These are phyloP conservation scores for Kodamaea arcana DNA, from an alignment of 1,139 yeast genomes.

Conservation along the genomic window DNA sequence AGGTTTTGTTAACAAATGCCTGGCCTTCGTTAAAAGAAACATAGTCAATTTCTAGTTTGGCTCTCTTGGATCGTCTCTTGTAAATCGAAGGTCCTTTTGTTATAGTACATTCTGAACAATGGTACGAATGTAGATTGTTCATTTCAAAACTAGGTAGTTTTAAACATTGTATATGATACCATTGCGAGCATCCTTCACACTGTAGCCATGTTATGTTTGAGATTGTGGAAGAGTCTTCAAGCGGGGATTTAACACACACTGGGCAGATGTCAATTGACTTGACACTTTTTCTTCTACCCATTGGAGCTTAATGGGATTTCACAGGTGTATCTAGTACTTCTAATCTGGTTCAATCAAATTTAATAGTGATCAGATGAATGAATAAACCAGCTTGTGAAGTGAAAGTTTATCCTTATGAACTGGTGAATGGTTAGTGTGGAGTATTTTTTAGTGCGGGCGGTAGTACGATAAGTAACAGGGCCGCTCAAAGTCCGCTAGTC, in stretches of 20 bases:
- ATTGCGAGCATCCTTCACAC: slow-evolving; percentile 55
- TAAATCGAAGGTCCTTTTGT: slow-evolving; percentile 50
- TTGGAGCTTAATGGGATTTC: too few relatives aligned
- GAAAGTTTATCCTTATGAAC: too few relatives aligned
- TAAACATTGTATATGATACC: slow-evolving; percentile 61
- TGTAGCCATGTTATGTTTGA: slow-evolving; percentile 48
- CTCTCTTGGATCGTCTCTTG: slow-evolving; percentile 56
- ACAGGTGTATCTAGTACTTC: too few relatives aligned
- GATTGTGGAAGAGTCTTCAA: slow-evolving; percentile 12
- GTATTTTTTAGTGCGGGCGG: too few relatives aligned
- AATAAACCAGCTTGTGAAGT: too few relatives aligned
- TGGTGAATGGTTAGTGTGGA: too few relatives aligned
- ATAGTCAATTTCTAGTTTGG: slow-evolving; percentile 60
- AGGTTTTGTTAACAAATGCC: slow-evolving; percentile 47
- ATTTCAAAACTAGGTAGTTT: slow-evolving; percentile 33
- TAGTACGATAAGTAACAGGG: too few relatives aligned
- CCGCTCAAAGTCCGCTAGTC: too few relatives aligned
- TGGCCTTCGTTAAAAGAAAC: slow-evolving; percentile 79
- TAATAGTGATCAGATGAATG: too few relatives aligned
- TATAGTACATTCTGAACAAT: slow-evolving; percentile 48
- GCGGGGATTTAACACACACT: slow-evolving; percentile 16
- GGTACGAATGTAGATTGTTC: slow-evolving; percentile 44
- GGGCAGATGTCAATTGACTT: slow-evolving; percentile 20
- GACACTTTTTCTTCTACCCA: too few relatives aligned
- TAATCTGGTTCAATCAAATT: too few relatives aligned